Evolutionary conservation across 106 monocot species (phyloP), one percentile per base, ranked within the genome.

Genomic region (Posidonia australis): DNA sequence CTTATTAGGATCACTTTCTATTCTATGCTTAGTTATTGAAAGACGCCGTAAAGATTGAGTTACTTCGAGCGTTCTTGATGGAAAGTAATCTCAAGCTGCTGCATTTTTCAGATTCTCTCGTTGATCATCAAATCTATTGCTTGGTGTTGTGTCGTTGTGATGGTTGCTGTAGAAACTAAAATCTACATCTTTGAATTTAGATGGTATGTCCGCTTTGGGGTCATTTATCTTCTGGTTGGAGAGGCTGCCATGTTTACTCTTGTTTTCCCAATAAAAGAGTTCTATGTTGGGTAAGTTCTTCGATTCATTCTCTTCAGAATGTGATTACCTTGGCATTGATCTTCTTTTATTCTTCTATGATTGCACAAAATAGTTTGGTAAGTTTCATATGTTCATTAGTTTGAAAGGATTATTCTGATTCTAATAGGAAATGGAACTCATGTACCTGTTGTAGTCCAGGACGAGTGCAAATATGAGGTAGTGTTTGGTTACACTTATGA

Each of bases 151-250:
- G 58, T 87, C 62, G 74, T 98, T 70, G 55, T 65, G 23, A 83
- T 91, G 90, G 74, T 83, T 71, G 63, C 51, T 74, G 5, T 83
- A 41, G 96, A 98, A 65, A 91, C 79, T 64, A 91, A 76, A 70
- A 69, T 98, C 49, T 98, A 98, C 63, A 83, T 98, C 42, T n/a
- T 16, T 65, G 96, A 98, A 64, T 78, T 87, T 25, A 74, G 96
- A 49, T 98, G 96, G 96, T 91, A 98, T 67, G 46, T 98, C 41
- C 74, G 87, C 10, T 98, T 98, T 79, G 80, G 73, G 11, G 69
- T 98, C 20, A 25, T 91, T 23, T 90, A 90, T 79, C 78, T 77
- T 58, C 78, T 87, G 58, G 66, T 98, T 1, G 87, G 84, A 19
- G 77, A 91, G 73, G 58, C 73, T 67, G 69, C 82, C 58, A 74